Conservation (phyloP, 768 basidiomycete species). For the Punctularia strigosozonata region DNA sequence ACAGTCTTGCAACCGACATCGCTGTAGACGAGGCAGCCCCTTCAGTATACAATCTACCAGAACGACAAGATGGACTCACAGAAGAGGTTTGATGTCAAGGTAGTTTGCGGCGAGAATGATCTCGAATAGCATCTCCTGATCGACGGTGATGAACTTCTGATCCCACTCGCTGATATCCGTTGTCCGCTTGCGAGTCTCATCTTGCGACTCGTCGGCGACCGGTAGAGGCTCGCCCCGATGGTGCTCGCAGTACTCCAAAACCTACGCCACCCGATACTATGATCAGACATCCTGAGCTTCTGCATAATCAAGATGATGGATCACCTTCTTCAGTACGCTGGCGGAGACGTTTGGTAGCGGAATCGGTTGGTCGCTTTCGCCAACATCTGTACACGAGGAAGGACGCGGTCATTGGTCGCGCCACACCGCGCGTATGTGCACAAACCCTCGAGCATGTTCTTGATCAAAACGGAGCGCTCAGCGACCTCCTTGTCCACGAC, state of each 20-base stretch:
- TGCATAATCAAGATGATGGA: conserved; percentile 6
- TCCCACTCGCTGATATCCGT: conserved; percentile 99
- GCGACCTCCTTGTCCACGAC: conserved; percentile 89
- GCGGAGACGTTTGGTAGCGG: conserved; percentile 92
- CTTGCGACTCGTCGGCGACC: conserved; percentile 70
- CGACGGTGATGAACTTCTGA: conserved; percentile 95
- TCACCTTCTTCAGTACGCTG: conserved; percentile 84
- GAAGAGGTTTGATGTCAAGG: conserved; percentile 96
- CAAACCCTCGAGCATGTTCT: conserved; percentile 98
- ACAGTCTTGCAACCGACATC: conserved; percentile 98
- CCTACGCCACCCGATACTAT: conserved; percentile 32
- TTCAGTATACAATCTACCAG: conserved; percentile 2
- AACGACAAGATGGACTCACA: conserved; percentile 42
- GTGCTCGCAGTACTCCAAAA: conserved; percentile 98
- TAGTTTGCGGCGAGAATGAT: conserved; percentile 99
- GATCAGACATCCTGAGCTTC: background rate
- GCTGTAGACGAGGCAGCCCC: conserved; percentile 24
- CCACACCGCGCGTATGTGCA: conserved; percentile 1
- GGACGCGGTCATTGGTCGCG: conserved; percentile 5
- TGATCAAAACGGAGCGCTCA: conserved; percentile 92
- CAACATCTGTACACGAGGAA: conserved; percentile 53
- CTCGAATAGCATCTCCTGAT: conserved; percentile 99
- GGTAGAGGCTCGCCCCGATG: conserved; percentile 97
- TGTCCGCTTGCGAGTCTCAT: conserved; percentile 95
- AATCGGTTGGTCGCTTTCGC: conserved; percentile 89